A percentile compares a stretch with the other conserved stretches of the same genome.
Evolutionary conservation across 2,329 filamentous ascomycete genomes (phyloP).

Genomic region (Chrysoporthe cubensis): DNA sequence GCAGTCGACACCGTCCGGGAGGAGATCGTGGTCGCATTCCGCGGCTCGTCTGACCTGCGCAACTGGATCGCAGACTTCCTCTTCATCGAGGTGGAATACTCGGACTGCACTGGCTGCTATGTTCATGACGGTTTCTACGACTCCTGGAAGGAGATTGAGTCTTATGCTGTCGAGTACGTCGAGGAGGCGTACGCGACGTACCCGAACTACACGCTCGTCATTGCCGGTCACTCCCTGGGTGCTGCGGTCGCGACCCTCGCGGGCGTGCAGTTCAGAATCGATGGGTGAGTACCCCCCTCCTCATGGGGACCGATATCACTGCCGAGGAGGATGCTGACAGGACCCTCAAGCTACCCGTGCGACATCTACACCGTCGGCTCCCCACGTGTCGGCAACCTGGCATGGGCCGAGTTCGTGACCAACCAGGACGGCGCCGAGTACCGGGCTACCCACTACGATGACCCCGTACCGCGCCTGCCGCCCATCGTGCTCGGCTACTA

Average conservation of each 20-base stretch:
- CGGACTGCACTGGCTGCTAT: slow-evolving; percentile 47
- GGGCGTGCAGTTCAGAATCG: slow-evolving; percentile 56
- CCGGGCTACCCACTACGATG: slow-evolving; percentile 69
- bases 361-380: slow-evolving; percentile 71
- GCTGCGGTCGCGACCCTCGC: slow-evolving; percentile 66
- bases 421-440: slow-evolving; percentile 53
- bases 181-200: slow-evolving; percentile 46
- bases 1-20: slow-evolving; percentile 51
- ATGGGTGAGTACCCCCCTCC: slow-evolving; percentile 38
- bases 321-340: neutral
- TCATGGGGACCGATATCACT: neutral
- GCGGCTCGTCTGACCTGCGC: slow-evolving; percentile 60
- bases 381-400: slow-evolving; percentile 65
- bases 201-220: slow-evolving; percentile 57
- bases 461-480: slow-evolving; percentile 71
- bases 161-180: slow-evolving; percentile 48
- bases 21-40: slow-evolving; percentile 63
- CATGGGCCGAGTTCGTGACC: slow-evolving; percentile 58
- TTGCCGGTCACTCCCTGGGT: slow-evolving; percentile 73
- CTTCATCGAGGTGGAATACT: slow-evolving; percentile 40
- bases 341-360: slow-evolving; percentile 36
- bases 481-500: slow-evolving; percentile 63
- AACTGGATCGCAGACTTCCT: slow-evolving; percentile 65
- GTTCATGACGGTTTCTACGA: slow-evolving; percentile 62
- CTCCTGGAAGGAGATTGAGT: slow-evolving; percentile 60